Conservation (phyloP, 352 stramenopile species). For the Phytophthora hybrid region DNA sequence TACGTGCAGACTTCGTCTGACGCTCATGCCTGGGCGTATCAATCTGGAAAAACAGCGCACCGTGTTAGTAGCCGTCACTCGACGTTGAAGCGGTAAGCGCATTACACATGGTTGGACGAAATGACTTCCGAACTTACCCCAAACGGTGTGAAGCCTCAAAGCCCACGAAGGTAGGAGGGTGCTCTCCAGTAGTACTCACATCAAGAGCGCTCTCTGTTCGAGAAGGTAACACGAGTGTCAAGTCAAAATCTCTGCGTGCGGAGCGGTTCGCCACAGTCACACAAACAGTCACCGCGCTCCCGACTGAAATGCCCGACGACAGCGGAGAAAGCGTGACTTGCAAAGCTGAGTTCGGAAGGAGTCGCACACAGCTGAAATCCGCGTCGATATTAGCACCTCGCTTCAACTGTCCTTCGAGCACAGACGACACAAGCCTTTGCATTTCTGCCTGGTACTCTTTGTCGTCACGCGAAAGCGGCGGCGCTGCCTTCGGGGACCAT, state of each 20-base stretch:
- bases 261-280: constrained; percentile 69
- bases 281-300: constrained; percentile 41
- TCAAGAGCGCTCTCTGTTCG: constrained; percentile 4
- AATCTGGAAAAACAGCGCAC: constrained; percentile 35
- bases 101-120: constrained; percentile 11
- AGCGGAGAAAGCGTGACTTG: constrained; percentile 52
- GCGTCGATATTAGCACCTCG: constrained; percentile 21
- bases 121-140: constrained; percentile 48
- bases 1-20: constrained; percentile 70
- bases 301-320: constrained; percentile 24
- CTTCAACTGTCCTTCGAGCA: constrained; percentile 14
- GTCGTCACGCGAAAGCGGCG: constrained; percentile 27
- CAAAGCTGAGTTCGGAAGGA: constrained; percentile 56
- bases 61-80: constrained; percentile 14
- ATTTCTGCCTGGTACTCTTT: constrained; percentile 8
- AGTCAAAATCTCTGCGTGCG: constrained; percentile 57
- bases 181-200: background rate
- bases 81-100: constrained; percentile 10
- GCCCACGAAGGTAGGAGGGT: constrained; percentile 42
- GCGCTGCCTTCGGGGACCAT: constrained; percentile 56
- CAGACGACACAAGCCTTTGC: constrained; percentile 30
- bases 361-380: constrained; percentile 41
- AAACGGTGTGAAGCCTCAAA: constrained; percentile 78
- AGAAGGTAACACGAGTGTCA: constrained; percentile 62
- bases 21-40: constrained; percentile 56